Percentiles rank a stretch among this genome's conserved stretches.
These are phyloP conservation scores for Penicillium bialowiezense DNA, from an alignment of 495 filamentous ascomycete species.

Conservation along the genomic window DNA sequence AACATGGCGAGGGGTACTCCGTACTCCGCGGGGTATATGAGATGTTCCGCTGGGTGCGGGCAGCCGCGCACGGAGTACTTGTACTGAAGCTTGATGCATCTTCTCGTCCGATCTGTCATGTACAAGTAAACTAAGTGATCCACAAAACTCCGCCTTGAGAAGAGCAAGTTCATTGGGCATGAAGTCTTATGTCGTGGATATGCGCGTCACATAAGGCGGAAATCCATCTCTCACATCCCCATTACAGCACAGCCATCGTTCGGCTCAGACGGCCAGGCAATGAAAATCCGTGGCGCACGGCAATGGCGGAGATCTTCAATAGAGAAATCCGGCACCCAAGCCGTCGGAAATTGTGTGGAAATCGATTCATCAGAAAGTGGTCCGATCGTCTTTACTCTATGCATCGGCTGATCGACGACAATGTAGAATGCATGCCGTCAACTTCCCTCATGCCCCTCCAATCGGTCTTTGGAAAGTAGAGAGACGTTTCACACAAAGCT, in stretches of 20 bases:
- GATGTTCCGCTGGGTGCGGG: no score
- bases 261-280: neutral
- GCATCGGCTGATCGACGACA: slow-evolving; percentile 3
- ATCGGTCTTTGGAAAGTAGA: neutral
- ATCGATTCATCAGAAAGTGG: neutral
- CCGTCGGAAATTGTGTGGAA: neutral
- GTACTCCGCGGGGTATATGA: no score
- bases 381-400: neutral
- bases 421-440: neutral
- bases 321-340: neutral
- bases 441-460: slow-evolving; percentile 1
- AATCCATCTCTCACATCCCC: neutral
- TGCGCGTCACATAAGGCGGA: neutral
- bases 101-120: no score
- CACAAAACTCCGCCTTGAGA: neutral
- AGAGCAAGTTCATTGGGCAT: neutral
- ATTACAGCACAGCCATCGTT: neutral
- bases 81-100: no score
- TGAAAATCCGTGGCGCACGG: neutral
- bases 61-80: no score
- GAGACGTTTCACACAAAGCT: neutral
- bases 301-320: neutral
- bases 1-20: neutral
- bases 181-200: neutral
- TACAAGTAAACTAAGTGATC: neutral